Evolutionary conservation across 2,329 filamentous ascomycete species (phyloP), one percentile per base, ranked within the genome.

Genomic region (Cercospora sojina): DNA sequence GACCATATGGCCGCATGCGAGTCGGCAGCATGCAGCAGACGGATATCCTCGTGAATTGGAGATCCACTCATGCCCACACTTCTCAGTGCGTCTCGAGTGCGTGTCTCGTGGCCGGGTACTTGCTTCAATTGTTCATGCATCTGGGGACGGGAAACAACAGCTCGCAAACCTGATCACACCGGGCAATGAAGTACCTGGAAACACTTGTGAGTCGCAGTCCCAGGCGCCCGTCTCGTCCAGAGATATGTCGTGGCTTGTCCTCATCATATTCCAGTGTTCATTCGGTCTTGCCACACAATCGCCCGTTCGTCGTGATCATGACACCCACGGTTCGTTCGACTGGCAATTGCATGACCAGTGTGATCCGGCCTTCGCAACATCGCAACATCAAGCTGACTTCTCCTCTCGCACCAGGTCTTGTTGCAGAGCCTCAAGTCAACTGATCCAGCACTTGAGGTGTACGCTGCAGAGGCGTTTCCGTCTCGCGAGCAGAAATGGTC

Each of bases 31-130:
- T 41, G 31, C 60, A 63, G 60, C 49, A 57, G 38, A 41, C 49
- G 60, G 49, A 38, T 18, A 57, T 55, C 60, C 49, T 63, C 60
- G 60, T 47, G 60, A 63, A 35, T 18, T 9, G 51, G 23, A 18
- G 16, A 18, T 35, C 27, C 53, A 57, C 27, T 31, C 18, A 35
- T 32, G 31, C 31, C 53, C 53, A 35, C 53, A 35, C 53, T 57
- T 18, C 53, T 23, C n/a, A 31, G n/a, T 35, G 29, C 53, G 27
- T 57, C 16, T 57, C 53, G 8, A 31, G n/a, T 35, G 29, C 53
- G 27, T 57, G 29, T 57, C 53, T 57, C 53, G 53, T 57, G 53
- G 53, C 10, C 53, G 53, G 31, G 3, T 57, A 35, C 29, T 20
- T 57, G 53, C 53, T 35, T 35, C 5, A 0, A 20, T 35, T 35